phyloP scores from a whole-genome alignment of 1,284 basidiomycete species.

The Puccinia brachypodii region DNA sequence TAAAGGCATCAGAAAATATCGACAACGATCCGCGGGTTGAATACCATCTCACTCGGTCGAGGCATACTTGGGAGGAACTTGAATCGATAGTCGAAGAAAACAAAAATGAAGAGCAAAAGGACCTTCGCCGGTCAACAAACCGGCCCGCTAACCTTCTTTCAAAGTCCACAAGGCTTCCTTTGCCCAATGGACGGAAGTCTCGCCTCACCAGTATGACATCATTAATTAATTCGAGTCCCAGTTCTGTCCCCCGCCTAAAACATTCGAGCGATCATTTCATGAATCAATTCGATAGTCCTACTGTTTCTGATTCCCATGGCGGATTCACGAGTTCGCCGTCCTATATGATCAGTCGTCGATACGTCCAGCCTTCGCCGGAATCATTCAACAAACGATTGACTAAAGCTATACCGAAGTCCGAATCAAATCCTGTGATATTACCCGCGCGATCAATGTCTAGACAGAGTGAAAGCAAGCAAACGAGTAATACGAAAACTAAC shows the following conservation, averaged over 20 bases:
- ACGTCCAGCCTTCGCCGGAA: neutral
- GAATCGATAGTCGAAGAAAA: constrained; percentile 23
- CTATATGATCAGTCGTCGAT: neutral
- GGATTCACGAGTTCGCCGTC: neutral
- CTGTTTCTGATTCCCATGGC: neutral
- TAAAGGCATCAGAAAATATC: constrained; percentile 6
- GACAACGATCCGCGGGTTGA: constrained; percentile 19
- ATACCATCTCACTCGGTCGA: constrained; percentile 23
- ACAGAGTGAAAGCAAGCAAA: constrained; percentile 8
- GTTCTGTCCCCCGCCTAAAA: neutral
- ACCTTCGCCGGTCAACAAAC: neutral
- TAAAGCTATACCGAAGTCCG: neutral
- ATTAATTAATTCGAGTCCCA: neutral
- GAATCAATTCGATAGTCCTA: constrained; percentile 19
- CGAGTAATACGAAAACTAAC: neutral
- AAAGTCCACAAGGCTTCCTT: constrained; percentile 1
- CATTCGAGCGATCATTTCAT: neutral
- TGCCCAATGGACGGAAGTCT: neutral
- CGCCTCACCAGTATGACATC: neutral
- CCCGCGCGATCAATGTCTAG: constrained; percentile 11
- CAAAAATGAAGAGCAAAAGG: neutral
- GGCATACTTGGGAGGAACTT: constrained; percentile 40
- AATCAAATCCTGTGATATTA: neutral
- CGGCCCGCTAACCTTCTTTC: neutral
- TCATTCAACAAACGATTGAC: neutral